Evolutionary conservation across 371 early-diverging fungal species (phyloP).

Genomic region (Blyttiomyces sp.): DNA sequence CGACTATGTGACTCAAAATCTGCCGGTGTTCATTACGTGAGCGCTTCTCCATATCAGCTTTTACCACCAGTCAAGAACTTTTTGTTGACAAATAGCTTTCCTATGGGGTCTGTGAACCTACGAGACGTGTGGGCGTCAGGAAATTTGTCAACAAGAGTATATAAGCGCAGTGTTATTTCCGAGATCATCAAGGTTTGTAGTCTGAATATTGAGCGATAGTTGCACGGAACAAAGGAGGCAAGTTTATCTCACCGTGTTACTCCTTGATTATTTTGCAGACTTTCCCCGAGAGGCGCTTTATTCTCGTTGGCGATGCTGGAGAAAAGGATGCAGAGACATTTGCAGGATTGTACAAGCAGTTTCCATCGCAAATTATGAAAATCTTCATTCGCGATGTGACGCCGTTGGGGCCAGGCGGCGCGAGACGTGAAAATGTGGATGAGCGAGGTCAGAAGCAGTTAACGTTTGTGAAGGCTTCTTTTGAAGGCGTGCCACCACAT

Average conservation of each 20-base stretch:
- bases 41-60: slow-evolving; percentile 86
- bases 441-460: background rate
- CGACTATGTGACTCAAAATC: slow-evolving; percentile 51
- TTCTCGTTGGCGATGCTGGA: slow-evolving; percentile 88
- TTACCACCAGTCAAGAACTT: slow-evolving; percentile 71
- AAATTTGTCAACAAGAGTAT: slow-evolving; percentile 39
- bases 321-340: slow-evolving; percentile 85
- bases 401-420: background rate
- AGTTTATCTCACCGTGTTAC: background rate
- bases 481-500: background rate
- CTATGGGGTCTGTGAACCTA: slow-evolving; percentile 72
- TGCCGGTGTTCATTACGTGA: slow-evolving; percentile 85
- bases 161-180: slow-evolving; percentile 60
- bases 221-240: too few species aligned
- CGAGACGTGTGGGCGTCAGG: slow-evolving; percentile 47
- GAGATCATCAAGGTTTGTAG: slow-evolving; percentile 35
- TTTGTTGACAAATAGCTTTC: slow-evolving; percentile 66
- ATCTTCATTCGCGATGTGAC: slow-evolving; percentile 83
- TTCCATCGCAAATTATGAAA: slow-evolving; percentile 65
- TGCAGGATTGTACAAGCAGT: slow-evolving; percentile 57
- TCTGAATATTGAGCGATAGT: too few species aligned
- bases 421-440: background rate
- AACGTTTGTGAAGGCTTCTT: background rate
- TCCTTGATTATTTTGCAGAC: slow-evolving; percentile 31
- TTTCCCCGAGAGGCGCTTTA: slow-evolving; percentile 80